These are phyloP conservation scores for Streptanthus diversifolius DNA, from an alignment of 345 rosid genomes.

Conservation along the genomic window DNA sequence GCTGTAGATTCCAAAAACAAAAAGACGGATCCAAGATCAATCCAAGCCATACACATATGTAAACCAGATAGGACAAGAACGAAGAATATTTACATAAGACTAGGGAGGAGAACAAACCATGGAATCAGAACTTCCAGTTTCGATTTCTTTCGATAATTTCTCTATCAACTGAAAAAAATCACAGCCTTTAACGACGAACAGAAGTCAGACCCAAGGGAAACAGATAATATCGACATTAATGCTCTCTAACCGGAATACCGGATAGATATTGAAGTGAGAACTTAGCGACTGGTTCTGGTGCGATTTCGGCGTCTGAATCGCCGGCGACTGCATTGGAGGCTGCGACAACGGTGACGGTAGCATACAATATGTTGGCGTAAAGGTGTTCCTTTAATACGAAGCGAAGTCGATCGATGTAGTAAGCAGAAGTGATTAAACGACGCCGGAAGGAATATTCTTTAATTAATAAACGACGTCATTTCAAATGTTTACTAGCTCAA, in stretches of 20 bases:
- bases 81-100: neutral
- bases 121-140: conserved; percentile 64
- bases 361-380: neutral
- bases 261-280: conserved; percentile 64
- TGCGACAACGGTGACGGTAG: neutral
- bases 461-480: neutral
- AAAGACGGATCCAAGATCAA: neutral
- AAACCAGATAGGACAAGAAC: neutral
- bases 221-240: neutral
- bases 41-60: neutral
- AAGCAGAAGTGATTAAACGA: neutral
- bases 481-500: neutral
- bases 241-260: conserved; percentile 42
- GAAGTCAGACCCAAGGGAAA: neutral
- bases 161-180: conserved; percentile 46
- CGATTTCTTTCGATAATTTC: conserved; percentile 56
- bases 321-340: conserved; percentile 24
- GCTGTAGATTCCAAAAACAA: conserved; percentile 17
- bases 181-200: neutral
- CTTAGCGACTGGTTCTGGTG: conserved; percentile 59
- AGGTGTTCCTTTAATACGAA: neutral
- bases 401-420: neutral
- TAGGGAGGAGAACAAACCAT: conserved; percentile 35
- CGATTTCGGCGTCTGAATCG: conserved; percentile 33
- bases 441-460: neutral